These are phyloP conservation scores for Eucalyptus curtisii DNA, from an alignment of 345 rosid genomes.

Conservation along the genomic window DNA sequence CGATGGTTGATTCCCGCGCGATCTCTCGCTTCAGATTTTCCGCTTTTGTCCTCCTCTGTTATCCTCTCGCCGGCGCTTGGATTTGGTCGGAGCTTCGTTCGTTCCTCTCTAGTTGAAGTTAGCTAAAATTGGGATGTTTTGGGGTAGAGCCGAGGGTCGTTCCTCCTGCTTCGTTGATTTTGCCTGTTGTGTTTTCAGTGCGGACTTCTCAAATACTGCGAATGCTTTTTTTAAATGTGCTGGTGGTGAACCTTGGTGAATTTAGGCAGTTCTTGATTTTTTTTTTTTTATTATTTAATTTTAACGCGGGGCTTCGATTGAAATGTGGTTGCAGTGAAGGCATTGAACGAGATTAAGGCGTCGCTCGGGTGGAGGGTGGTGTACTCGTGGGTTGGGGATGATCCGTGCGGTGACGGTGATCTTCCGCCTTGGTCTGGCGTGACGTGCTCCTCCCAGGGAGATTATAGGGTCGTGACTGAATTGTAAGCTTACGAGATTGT, in stretches of 20 bases:
- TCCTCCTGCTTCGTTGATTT: background rate
- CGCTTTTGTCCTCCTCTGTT: background rate
- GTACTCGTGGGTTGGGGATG: conserved; percentile 96
- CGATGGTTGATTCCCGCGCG: background rate
- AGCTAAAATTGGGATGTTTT: background rate
- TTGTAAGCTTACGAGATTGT: conserved; percentile 20
- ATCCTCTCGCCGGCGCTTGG: background rate
- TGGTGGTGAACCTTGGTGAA: background rate
- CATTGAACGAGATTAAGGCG: conserved; percentile 92
- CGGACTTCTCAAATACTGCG: background rate
- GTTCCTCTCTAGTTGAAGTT: background rate
- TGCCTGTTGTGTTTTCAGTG: background rate
- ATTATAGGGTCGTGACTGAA: conserved; percentile 82
- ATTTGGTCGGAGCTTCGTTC: background rate
- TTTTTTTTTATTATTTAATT: too few relatives aligned
- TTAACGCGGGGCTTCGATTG: background rate
- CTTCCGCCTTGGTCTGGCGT: conserved; percentile 95
- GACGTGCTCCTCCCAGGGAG: conserved; percentile 82
- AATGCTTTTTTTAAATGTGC: background rate
- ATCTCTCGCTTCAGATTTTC: background rate
- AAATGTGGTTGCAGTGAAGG: conserved; percentile 51
- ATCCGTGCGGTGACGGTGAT: conserved; percentile 90
- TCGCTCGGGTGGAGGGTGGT: conserved; percentile 98
- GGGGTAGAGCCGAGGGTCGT: background rate
- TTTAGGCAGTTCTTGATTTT: background rate